Percentiles rank a stretch among this genome's conserved stretches.
Conservation (phyloP, 805 yeast species). For the Wickerhamiella kurtzmanii region DNA sequence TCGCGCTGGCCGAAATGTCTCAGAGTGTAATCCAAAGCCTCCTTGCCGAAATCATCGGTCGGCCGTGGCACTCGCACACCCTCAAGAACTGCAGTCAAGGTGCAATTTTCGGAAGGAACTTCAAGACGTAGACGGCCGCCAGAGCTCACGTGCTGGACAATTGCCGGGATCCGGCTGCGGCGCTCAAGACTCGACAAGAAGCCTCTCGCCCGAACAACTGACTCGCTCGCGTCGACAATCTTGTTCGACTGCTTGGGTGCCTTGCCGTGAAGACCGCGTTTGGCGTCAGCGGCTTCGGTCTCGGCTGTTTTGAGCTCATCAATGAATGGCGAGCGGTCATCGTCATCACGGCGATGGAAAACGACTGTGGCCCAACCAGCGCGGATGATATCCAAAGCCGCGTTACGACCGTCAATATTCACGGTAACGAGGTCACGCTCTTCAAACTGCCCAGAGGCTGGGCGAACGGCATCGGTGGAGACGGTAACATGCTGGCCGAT, state of each 20-base stretch:
- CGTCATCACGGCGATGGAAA: conserved; percentile 60
- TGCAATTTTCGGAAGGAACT: conserved; percentile 59
- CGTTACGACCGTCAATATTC: conserved; percentile 40
- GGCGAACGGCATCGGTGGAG: conserved; percentile 50
- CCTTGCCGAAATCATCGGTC: conserved; percentile 28
- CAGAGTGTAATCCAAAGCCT: conserved; percentile 40
- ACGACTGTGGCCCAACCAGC: conserved; percentile 68
- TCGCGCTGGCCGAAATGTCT: conserved; percentile 55
- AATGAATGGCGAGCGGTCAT: conserved; percentile 62
- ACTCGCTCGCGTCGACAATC: conserved; percentile 69
- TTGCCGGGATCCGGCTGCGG: conserved; percentile 49
- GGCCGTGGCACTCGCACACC: conserved; percentile 42
- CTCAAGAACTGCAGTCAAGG: conserved; percentile 58
- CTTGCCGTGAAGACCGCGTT: conserved; percentile 49
- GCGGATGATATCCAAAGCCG: conserved; percentile 46
- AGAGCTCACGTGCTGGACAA: conserved; percentile 60
- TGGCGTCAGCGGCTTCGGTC: conserved; percentile 38
- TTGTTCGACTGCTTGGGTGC: conserved; percentile 25
- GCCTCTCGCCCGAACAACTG: conserved; percentile 55
- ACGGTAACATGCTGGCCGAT: conserved; percentile 61
- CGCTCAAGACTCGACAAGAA: conserved; percentile 57
- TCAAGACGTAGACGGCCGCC: conserved; percentile 52
- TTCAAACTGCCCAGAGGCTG: conserved; percentile 46
- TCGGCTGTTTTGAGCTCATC: conserved; percentile 63
- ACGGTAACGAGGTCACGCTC: conserved; percentile 55